phyloP scores from a whole-genome alignment of 2,329 filamentous ascomycete species.

The Venturiaceae sp. region DNA sequence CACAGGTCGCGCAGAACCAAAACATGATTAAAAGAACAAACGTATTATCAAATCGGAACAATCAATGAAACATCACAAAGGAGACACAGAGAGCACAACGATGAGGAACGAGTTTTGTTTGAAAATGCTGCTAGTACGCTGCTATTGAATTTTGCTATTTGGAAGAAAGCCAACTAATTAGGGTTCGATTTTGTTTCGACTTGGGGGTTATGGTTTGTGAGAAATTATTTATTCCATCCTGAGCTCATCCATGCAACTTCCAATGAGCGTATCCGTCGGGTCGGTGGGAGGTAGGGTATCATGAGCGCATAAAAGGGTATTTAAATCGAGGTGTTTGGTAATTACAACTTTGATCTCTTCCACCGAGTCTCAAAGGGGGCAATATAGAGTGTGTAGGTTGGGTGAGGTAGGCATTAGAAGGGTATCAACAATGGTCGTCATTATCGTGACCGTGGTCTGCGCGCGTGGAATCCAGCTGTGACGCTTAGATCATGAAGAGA shows the following conservation, averaged over 20 bases:
- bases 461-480: background rate
- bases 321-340: background rate
- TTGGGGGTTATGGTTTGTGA: background rate
- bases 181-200: background rate
- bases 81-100: background rate
- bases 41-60: background rate
- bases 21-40: background rate
- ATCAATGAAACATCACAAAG: background rate
- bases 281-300: background rate
- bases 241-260: background rate
- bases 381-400: background rate
- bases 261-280: background rate
- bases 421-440: background rate
- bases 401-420: background rate
- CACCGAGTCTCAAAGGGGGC: background rate
- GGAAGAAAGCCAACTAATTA: background rate
- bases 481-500: conserved; percentile 26
- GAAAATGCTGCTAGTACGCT: background rate
- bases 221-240: background rate
- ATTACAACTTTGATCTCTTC: background rate
- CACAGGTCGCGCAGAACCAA: background rate
- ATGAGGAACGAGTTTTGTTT: background rate
- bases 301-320: background rate
- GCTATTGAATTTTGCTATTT: background rate
- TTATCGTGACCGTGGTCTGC: background rate